Evolutionary conservation across 257 asterid genomes (phyloP).

Genomic region (Solanum chmielewskii): DNA sequence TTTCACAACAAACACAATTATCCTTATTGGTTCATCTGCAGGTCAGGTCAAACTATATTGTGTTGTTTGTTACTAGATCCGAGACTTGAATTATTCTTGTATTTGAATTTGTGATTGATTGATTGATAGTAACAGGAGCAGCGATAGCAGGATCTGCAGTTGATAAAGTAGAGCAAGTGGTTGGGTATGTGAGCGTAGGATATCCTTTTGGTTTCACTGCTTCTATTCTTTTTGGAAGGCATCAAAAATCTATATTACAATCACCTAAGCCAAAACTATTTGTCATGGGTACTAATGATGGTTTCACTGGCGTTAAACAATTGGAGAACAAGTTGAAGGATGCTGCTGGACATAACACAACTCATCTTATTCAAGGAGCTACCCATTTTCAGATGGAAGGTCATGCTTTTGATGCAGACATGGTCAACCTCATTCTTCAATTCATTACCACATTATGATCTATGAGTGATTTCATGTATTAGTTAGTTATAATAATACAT

Average conservation of each 20-base stretch:
- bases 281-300: conserved; percentile 77
- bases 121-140: conserved; percentile 30
- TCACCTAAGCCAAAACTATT: conserved; percentile 76
- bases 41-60: conserved; percentile 38
- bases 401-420: conserved; percentile 54
- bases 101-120: background rate
- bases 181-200: conserved; percentile 65
- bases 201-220: conserved; percentile 75
- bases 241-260: conserved; percentile 50
- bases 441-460: conserved; percentile 32
- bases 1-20: conserved; percentile 41
- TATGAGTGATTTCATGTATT: too few relatives aligned
- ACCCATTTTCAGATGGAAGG: conserved; percentile 91
- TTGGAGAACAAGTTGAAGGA: conserved; percentile 60
- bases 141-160: conserved; percentile 78
- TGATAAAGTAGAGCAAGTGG: conserved; percentile 47
- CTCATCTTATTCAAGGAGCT: conserved; percentile 56
- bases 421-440: conserved; percentile 40
- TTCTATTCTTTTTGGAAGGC: conserved; percentile 70
- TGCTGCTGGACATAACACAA: conserved; percentile 46
- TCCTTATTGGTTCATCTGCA: conserved; percentile 79
- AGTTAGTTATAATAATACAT: too few relatives aligned
- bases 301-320: conserved; percentile 78
- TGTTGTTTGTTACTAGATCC: background rate
- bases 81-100: background rate